phyloP scores from a whole-genome alignment of 306 rosid species.

The Medicago arabica region DNA sequence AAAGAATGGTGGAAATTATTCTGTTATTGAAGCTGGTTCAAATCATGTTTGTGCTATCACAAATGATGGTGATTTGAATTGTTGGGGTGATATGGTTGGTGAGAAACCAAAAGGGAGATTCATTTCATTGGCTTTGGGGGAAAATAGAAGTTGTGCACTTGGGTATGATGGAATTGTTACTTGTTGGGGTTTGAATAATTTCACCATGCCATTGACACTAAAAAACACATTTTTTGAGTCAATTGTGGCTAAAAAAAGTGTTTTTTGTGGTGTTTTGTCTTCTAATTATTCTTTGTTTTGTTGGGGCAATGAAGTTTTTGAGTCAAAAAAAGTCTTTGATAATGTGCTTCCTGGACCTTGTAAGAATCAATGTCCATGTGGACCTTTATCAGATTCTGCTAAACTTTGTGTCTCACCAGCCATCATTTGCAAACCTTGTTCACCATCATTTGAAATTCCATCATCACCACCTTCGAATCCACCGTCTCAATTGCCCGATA shows the following conservation, averaged over 20 bases:
- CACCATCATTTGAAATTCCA: conserved; percentile 3
- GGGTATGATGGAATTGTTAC: conserved; percentile 42
- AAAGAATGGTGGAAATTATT: conserved; percentile 41
- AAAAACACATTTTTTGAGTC: conserved; percentile 44
- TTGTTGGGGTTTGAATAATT: conserved; percentile 81
- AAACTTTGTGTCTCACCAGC: conserved; percentile 43
- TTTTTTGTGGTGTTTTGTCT: conserved; percentile 69
- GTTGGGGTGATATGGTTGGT: conserved; percentile 70
- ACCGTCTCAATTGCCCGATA: background rate
- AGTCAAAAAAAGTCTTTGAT: conserved; percentile 53
- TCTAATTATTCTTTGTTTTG: conserved; percentile 60
- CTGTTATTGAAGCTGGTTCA: conserved; percentile 57
- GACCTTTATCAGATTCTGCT: conserved; percentile 29
- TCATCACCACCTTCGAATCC: background rate
- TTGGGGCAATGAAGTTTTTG: conserved; percentile 64
- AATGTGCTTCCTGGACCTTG: conserved; percentile 81
- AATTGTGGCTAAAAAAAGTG: conserved; percentile 61
- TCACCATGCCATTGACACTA: conserved; percentile 58
- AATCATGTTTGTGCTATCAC: conserved; percentile 74
- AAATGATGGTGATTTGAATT: conserved; percentile 40
- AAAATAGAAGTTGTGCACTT: conserved; percentile 70
- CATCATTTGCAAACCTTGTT: conserved; percentile 55
- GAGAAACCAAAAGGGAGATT: conserved; percentile 54
- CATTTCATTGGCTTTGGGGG: conserved; percentile 74
- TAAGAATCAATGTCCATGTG: conserved; percentile 55